Base-by-base conservation (phyloP, 768 basidiomycete genomes). In the Cystobasidium ongulense region DNA sequence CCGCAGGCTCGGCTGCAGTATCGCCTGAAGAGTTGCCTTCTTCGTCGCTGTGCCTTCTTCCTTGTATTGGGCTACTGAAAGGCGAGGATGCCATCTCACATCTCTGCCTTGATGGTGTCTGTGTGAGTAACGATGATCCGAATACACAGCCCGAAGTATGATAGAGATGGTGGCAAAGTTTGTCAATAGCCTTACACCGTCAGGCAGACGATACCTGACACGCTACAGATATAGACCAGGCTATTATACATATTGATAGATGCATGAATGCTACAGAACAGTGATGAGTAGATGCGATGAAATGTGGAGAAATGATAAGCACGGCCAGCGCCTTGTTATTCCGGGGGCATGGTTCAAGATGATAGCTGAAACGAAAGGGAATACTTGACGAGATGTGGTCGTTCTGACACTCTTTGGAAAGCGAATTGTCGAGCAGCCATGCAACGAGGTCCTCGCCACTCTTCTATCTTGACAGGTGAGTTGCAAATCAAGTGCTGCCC, bases 381-480 rank as follows among this genome's bases (percentile, higher is more conserved):
- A 52, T 57, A 61, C 31, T 29, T 71, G 68, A 71, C 25, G 54
- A 71, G 50, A 10, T 53, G 21, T 54, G 68, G 36, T 10, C 43
- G 33, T n/a, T 54, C 33, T 4, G 25, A 57, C 4, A 59, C 39
- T 18, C 66, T 46, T 29, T 54, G 23, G 10, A 59, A 27, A 10
- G 68, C 8, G 7, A 25, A 15, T n/a, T 29, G 8, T 15, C 35
- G 10, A 18, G 68, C 36, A 29, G 53, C 68, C 52, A 71, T 52
- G 27, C 68, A 71, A 8, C 53, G 53, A 5, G 68, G 68, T 8
- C 68, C 68, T n/a, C 4, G 7, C 68, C 68, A 71, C 21, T 71
- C 25, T 25, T 71, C 68, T 35, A 36, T 52, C 25, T 29, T 15
- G 1, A 18, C 21, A 8, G 50, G 39, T 17, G 25, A 29, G 27